phyloP scores from a whole-genome alignment of 2,329 filamentous ascomycete species.

The Arthrocladium fulminans region DNA sequence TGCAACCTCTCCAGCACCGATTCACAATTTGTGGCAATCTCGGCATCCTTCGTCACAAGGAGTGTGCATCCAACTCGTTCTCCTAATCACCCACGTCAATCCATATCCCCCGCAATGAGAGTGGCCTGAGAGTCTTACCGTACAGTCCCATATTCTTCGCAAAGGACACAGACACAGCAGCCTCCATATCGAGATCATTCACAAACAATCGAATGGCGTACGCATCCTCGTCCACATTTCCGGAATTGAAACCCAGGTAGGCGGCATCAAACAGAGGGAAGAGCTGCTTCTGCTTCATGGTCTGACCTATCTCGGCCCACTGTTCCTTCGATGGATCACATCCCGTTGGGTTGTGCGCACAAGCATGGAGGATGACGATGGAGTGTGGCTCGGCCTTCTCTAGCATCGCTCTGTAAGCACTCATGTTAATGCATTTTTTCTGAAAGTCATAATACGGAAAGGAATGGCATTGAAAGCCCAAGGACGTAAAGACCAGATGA shows the following conservation, averaged over 20 bases:
- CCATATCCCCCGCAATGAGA: not conserved
- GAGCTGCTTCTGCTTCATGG: slow-evolving; percentile 71
- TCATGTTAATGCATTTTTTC: slow-evolving; percentile 95
- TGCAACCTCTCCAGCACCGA: slow-evolving; percentile 98
- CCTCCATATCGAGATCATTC: slow-evolving; percentile 71
- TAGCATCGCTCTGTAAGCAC: slow-evolving; percentile 79
- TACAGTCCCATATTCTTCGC: slow-evolving; percentile 99
- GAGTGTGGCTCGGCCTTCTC: slow-evolving; percentile 64
- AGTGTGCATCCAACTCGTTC: slow-evolving; percentile 97
- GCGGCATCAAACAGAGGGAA: slow-evolving; percentile 99
- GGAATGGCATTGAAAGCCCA: slow-evolving; percentile 79
- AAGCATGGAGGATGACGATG: slow-evolving; percentile 85
- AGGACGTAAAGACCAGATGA: slow-evolving; percentile 88
- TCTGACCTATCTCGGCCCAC: slow-evolving; percentile 75
- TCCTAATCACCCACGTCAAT: slow-evolving; percentile 57
- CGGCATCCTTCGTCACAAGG: slow-evolving; percentile 70
- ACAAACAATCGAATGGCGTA: slow-evolving; percentile 91
- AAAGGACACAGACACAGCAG: slow-evolving; percentile 84
- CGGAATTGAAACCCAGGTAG: slow-evolving; percentile 95
- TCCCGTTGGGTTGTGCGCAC: slow-evolving; percentile 94
- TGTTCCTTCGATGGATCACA: slow-evolving; percentile 87
- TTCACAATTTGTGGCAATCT: slow-evolving; percentile 90
- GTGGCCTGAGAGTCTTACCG: slow-evolving; percentile 11
- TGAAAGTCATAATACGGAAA: slow-evolving; percentile 99
- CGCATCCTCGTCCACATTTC: slow-evolving; percentile 82